A percentile compares a stretch with the other conserved stretches of the same genome.
Conservation (phyloP, 2,329 filamentous ascomycete species). For the Pseudopyricularia javanii region DNA sequence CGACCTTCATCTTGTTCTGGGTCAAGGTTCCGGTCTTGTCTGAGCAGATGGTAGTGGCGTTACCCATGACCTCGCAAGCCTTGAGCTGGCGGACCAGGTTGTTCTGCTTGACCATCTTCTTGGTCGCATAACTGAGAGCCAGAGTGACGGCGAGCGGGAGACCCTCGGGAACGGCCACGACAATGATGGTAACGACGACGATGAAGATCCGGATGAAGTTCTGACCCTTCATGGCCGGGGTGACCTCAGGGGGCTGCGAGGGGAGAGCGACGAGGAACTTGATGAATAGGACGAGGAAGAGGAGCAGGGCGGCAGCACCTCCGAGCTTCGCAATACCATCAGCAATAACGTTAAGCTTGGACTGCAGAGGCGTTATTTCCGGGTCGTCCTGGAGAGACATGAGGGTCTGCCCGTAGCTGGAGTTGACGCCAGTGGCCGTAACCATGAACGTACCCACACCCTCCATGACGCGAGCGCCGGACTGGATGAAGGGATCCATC, state of each 20-base stretch:
- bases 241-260: constrained; percentile 42
- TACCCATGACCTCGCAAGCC: constrained; percentile 61
- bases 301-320: constrained; percentile 55
- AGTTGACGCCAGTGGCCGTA: constrained; percentile 43
- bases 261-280: constrained; percentile 57
- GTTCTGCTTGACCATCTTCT: constrained; percentile 56
- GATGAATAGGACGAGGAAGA: constrained; percentile 69
- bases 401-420: constrained; percentile 40
- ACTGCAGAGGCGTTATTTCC: constrained; percentile 41
- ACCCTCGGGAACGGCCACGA: constrained; percentile 56
- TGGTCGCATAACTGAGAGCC: constrained; percentile 55
- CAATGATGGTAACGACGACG: constrained; percentile 51
- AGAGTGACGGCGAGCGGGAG: constrained; percentile 55
- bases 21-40: constrained; percentile 58
- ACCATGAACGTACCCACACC: constrained; percentile 41
- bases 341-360: constrained; percentile 35
- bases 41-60: constrained; percentile 47
- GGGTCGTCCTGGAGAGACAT: constrained; percentile 40
- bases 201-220: constrained; percentile 52
- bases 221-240: constrained; percentile 9
- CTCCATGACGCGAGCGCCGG: constrained; percentile 40
- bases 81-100: constrained; percentile 56
- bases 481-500: constrained; percentile 54
- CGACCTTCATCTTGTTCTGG: constrained; percentile 58
- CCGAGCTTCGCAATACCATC: constrained; percentile 32